These are phyloP conservation scores for Strobilomyces confusus DNA, from an alignment of 768 basidiomycete species.

Conservation along the genomic window DNA sequence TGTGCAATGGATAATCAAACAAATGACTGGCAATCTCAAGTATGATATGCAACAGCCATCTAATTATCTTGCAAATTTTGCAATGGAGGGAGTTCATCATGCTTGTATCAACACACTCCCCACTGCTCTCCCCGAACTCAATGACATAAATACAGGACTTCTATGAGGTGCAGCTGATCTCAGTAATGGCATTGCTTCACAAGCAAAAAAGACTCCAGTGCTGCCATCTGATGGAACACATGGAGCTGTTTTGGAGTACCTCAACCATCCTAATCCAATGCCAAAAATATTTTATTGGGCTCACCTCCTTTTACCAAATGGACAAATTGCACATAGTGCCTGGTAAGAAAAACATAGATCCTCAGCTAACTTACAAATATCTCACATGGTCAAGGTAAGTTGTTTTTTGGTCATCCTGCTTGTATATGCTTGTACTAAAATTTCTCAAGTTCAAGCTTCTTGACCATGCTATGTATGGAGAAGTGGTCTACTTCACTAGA, in stretches of 20 bases:
- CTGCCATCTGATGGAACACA: not conserved
- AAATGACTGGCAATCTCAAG: not conserved
- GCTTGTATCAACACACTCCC: not conserved
- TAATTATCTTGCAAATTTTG: not conserved
- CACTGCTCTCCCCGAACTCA: not conserved
- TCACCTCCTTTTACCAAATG: not conserved
- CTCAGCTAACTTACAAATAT: not conserved
- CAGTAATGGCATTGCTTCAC: not conserved
- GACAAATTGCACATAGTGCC: not conserved
- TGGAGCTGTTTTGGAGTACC: not conserved
- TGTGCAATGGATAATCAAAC: not conserved
- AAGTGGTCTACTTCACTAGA: not conserved
- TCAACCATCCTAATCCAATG: not conserved
- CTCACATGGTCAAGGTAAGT: not conserved
- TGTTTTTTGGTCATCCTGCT: not conserved
- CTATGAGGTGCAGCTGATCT: not conserved
- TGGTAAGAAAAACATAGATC: not conserved
- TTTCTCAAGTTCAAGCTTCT: not conserved
- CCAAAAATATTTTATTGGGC: not conserved
- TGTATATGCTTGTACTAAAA: not conserved
- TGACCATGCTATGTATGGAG: not conserved
- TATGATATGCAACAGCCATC: not conserved
- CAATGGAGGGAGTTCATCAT: not conserved
- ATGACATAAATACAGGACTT: too few relatives aligned
- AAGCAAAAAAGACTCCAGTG: not conserved